These are phyloP conservation scores for Alternaria gansuensis DNA, from an alignment of 2,329 filamentous ascomycete genomes.

Conservation along the genomic window DNA sequence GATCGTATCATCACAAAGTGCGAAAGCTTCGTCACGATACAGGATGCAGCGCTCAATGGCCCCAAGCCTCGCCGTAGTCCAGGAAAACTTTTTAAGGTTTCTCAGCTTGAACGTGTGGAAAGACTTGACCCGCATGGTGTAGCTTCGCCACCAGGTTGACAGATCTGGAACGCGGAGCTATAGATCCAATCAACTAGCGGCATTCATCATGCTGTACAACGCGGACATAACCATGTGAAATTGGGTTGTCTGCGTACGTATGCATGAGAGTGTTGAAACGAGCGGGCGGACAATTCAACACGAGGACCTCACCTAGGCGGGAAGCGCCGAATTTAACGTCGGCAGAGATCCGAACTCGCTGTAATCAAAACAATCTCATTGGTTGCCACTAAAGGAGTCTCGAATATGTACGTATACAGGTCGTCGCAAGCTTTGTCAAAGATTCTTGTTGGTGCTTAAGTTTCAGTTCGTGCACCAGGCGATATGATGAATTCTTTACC, in stretches of 20 bases:
- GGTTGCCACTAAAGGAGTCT: neutral
- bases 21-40: neutral
- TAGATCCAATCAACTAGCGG: neutral
- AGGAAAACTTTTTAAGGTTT: conserved; percentile 8
- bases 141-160: conserved; percentile 5
- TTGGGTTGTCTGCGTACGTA: neutral
- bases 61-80: neutral
- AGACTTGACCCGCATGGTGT: conserved; percentile 7
- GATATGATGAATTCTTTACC: too few species aligned
- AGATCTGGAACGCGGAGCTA: neutral
- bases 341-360: neutral
- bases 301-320: neutral
- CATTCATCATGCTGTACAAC: neutral
- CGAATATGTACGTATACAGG: neutral
- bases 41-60: neutral
- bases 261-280: neutral
- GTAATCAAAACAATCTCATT: neutral
- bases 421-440: conserved; percentile 4
- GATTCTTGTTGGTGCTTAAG: neutral
- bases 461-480: neutral
- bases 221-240: neutral
- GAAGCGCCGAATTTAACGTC: neutral
- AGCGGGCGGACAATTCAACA: neutral
- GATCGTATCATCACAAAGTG: neutral
- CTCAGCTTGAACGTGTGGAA: conserved; percentile 20